Evolutionary conservation across 2,329 filamentous ascomycete species (phyloP).

Genomic region (Colletotrichum zoysiae): DNA sequence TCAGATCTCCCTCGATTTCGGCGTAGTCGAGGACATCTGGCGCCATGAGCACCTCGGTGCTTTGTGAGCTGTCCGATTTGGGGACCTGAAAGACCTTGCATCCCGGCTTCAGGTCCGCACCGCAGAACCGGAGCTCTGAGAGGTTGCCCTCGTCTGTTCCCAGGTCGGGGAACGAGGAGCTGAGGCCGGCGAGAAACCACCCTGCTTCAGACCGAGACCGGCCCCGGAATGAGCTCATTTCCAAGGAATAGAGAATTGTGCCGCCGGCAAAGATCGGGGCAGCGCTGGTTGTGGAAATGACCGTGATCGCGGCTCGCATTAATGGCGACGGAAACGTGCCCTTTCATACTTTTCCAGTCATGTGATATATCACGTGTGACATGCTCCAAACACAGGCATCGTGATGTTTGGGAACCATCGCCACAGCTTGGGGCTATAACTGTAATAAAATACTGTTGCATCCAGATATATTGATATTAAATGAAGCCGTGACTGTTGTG

Average conservation of each 20-base stretch:
- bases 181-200: conserved; percentile 69
- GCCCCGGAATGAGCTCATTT: conserved; percentile 45
- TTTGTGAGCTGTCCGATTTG: conserved; percentile 51
- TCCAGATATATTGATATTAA: too few relatives aligned
- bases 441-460: neutral
- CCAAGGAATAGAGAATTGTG: neutral
- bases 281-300: neutral
- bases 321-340: neutral
- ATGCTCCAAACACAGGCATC: rapidly evolving
- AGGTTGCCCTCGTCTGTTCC: conserved; percentile 55
- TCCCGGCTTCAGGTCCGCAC: conserved; percentile 57
- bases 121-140: conserved; percentile 56
- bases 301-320: neutral
- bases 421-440: neutral
- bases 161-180: conserved; percentile 68
- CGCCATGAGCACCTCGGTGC: conserved; percentile 52
- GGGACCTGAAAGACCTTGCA: conserved; percentile 71
- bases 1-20: conserved; percentile 54
- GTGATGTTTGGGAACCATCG: neutral
- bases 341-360: conserved; percentile 1
- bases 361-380: neutral
- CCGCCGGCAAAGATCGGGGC: too few relatives aligned
- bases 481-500: rapidly evolving
- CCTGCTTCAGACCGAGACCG: conserved; percentile 46
- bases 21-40: conserved; percentile 48